These are phyloP conservation scores for Rhododendron ferrugineum DNA, from an alignment of 148 eudicot genomes.

Conservation along the genomic window DNA sequence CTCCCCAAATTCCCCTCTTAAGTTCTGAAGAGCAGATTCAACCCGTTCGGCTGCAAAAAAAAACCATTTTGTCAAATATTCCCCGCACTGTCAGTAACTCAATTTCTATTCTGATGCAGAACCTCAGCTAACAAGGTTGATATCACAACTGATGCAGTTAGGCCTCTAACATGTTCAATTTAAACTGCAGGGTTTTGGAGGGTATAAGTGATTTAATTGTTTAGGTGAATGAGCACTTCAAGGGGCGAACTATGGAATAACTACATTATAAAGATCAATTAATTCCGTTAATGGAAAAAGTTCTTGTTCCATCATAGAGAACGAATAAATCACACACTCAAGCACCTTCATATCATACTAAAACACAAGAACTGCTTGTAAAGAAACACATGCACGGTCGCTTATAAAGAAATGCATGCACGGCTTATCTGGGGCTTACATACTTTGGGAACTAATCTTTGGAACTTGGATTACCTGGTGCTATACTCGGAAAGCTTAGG, in stretches of 20 bases:
- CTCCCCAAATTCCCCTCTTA: conserved; percentile 69
- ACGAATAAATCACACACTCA: background rate
- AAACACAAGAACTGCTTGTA: background rate
- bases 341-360: background rate
- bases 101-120: background rate
- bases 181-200: background rate
- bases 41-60: conserved; percentile 65
- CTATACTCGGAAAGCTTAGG: background rate
- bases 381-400: background rate
- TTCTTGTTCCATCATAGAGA: background rate
- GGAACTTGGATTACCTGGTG: background rate
- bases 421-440: background rate
- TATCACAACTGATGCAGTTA: background rate
- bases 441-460: background rate
- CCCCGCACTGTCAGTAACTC: background rate
- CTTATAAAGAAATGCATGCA: background rate
- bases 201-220: background rate
- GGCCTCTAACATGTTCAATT: background rate
- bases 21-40: conserved; percentile 57
- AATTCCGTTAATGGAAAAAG: background rate
- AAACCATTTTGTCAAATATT: background rate
- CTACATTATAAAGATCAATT: background rate
- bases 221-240: background rate
- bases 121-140: background rate
- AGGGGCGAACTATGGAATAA: background rate